These are phyloP conservation scores for Cucurbita moschata DNA, from an alignment of 306 rosid species.

Conservation along the genomic window DNA sequence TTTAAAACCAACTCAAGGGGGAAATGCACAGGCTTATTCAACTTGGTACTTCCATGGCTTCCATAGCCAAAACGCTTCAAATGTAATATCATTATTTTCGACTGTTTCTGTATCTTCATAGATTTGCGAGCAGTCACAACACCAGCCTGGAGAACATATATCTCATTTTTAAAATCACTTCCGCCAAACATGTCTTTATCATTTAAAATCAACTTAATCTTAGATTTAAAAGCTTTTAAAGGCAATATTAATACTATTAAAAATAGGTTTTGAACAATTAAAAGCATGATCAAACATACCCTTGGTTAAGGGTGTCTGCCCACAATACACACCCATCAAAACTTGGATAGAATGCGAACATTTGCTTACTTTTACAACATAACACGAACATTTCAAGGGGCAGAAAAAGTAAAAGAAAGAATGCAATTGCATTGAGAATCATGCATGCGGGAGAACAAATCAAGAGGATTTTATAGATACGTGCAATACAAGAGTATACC, in stretches of 20 bases:
- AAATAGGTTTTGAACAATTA: too few relatives aligned
- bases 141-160: slow-evolving; percentile 43
- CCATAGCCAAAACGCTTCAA: slow-evolving; percentile 89
- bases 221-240: too few relatives aligned
- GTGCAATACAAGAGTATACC: slow-evolving; percentile 20
- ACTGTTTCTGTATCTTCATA: slow-evolving; percentile 51
- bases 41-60: slow-evolving; percentile 92
- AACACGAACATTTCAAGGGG: background rate
- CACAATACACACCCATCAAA: background rate
- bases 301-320: background rate
- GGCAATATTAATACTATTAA: too few relatives aligned
- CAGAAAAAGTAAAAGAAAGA: background rate
- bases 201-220: too few relatives aligned
- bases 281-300: too few relatives aligned
- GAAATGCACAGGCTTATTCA: slow-evolving; percentile 73
- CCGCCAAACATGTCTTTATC: too few relatives aligned
- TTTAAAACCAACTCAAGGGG: slow-evolving; percentile 65
- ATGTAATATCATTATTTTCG: slow-evolving; percentile 87
- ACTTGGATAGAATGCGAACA: background rate
- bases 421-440: background rate
- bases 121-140: slow-evolving; percentile 72
- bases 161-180: background rate
- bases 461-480: background rate
- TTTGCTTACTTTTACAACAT: background rate
- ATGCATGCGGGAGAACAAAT: background rate